phyloP scores from a whole-genome alignment of 2,329 filamentous ascomycete genomes.

The Fusarium avenaceum region DNA sequence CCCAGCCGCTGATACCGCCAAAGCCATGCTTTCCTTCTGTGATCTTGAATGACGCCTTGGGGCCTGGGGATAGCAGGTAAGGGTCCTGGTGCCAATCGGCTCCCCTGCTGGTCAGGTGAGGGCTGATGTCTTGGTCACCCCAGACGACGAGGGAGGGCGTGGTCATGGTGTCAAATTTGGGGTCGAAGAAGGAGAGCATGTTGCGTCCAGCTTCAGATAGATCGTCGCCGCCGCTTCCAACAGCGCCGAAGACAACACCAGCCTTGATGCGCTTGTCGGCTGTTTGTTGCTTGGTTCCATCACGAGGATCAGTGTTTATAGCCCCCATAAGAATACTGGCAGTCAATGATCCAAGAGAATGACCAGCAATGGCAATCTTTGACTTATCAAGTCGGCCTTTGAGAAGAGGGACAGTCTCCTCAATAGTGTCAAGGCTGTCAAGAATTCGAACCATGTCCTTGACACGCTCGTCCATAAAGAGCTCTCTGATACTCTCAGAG shows the following conservation, averaged over 20 bases:
- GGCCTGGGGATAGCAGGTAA: slow-evolving; percentile 30
- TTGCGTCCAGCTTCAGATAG: slow-evolving; percentile 24
- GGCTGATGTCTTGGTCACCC: slow-evolving; percentile 44
- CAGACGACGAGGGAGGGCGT: slow-evolving; percentile 43
- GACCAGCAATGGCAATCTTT: slow-evolving; percentile 44
- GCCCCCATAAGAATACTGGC: slow-evolving; percentile 41
- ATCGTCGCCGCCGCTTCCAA: slow-evolving; percentile 33
- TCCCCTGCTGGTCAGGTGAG: slow-evolving; percentile 40
- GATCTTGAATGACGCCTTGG: slow-evolving; percentile 41
- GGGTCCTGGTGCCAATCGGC: slow-evolving; percentile 48
- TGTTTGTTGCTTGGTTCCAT: slow-evolving; percentile 25
- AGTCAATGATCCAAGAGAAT: slow-evolving; percentile 45
- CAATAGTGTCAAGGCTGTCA: slow-evolving; percentile 44
- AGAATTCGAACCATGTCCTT: slow-evolving; percentile 44
- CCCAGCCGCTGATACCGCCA: slow-evolving; percentile 48
- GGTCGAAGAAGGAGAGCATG: slow-evolving; percentile 41
- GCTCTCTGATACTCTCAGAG: slow-evolving; percentile 25
- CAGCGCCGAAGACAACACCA: slow-evolving; percentile 44
- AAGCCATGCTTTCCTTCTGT: slow-evolving; percentile 46
- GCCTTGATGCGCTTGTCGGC: slow-evolving; percentile 45
- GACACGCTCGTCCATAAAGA: slow-evolving; percentile 42
- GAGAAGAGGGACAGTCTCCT: slow-evolving; percentile 40
- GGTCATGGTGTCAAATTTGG: slow-evolving; percentile 41
- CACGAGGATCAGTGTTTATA: slow-evolving; percentile 41
- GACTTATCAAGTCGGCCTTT: slow-evolving; percentile 43